Evolutionary conservation across 148 eudicot genomes (phyloP).

Genomic region (Fallopia convolvulus): DNA sequence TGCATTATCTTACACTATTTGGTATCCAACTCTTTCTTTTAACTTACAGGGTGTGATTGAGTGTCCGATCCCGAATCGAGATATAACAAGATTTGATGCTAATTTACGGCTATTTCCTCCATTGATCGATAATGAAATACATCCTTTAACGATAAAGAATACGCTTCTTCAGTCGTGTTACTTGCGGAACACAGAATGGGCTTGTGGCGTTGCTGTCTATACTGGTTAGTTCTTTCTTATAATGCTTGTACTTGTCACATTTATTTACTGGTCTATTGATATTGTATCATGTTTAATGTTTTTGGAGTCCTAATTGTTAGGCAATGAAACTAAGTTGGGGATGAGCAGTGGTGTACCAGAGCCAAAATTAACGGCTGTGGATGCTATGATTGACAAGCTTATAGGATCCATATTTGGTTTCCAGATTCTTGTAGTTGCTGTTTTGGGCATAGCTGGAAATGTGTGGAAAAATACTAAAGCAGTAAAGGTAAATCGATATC

Average conservation of each 20-base stretch:
- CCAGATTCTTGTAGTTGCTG: conserved; percentile 85
- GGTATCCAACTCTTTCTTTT: too few species aligned
- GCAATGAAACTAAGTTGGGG: conserved; percentile 95
- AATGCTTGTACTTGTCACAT: not conserved
- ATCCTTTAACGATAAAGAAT: conserved; percentile 83
- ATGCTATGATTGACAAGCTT: conserved; percentile 98
- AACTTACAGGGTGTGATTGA: conserved; percentile 77
- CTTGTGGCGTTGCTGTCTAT: conserved; percentile 94
- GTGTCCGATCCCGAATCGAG: conserved; percentile 86
- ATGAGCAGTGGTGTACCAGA: conserved; percentile 94
- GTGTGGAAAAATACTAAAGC: conserved; percentile 94
- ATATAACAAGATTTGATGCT: conserved; percentile 88
- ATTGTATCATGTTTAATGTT: not conserved
- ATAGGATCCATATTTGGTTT: conserved; percentile 93
- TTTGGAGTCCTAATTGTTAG: conserved; percentile 24
- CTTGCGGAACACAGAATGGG: conserved; percentile 97
- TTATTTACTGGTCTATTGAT: not conserved
- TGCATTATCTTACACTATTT: too few species aligned
- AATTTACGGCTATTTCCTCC: conserved; percentile 96
- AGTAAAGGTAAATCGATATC: conserved; percentile 52
- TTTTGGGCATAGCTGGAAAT: conserved; percentile 90
- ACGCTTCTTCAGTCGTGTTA: conserved; percentile 97
- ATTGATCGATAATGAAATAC: conserved; percentile 77
- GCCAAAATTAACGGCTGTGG: conserved; percentile 90
- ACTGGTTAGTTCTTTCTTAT: conserved; percentile 49